Evolutionary conservation across 805 yeast species (phyloP).

Genomic region (Kluyveromyces dobzhanskii): DNA sequence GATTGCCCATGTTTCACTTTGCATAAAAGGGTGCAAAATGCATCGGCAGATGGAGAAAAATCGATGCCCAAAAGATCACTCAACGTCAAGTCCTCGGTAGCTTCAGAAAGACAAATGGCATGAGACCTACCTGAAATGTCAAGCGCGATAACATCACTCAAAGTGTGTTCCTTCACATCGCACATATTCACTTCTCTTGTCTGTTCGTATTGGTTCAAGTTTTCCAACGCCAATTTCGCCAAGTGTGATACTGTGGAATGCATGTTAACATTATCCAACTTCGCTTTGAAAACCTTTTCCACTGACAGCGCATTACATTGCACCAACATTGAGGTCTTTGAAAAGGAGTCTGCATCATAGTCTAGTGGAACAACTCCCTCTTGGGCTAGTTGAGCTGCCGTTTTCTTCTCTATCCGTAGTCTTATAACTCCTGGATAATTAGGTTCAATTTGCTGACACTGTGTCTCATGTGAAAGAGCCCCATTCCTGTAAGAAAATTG

Average conservation of each 20-base stretch:
- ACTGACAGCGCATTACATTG: conserved; percentile 19
- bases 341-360: conserved; percentile 12
- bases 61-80: conserved; percentile 28
- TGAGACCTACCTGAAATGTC: conserved; percentile 18
- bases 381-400: neutral
- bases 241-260: conserved; percentile 13
- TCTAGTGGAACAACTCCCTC: conserved; percentile 9
- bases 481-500: conserved; percentile 8
- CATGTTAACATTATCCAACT: conserved; percentile 9
- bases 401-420: conserved; percentile 11
- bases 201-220: conserved; percentile 15
- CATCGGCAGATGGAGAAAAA: conserved; percentile 25
- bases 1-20: conserved; percentile 17
- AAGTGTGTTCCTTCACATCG: conserved; percentile 9
- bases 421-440: conserved; percentile 9
- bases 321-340: conserved; percentile 11
- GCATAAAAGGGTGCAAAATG: conserved; percentile 25
- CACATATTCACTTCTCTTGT: conserved; percentile 12
- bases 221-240: conserved; percentile 11
- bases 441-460: conserved; percentile 13
- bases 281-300: conserved; percentile 10
- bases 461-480: conserved; percentile 7
- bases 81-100: conserved; percentile 18
- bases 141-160: conserved; percentile 15
- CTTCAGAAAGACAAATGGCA: conserved; percentile 8